phyloP scores from a whole-genome alignment of 345 rosid genomes.

The Tarenaya hassleriana region DNA sequence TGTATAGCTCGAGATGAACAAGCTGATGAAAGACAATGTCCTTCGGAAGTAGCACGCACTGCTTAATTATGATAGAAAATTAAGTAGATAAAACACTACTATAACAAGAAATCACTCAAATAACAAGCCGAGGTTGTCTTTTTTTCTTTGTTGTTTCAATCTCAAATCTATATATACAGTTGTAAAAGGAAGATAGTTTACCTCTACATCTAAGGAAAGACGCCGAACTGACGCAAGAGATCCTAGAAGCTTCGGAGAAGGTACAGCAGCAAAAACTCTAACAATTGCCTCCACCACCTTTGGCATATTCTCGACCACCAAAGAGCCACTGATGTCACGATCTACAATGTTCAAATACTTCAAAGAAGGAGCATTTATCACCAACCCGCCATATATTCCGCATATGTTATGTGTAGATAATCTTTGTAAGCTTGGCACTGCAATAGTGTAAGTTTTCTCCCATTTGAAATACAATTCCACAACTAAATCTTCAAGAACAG shows the following conservation, averaged over 20 bases:
- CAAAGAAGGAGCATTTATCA: conserved; percentile 8
- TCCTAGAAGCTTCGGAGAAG: not conserved
- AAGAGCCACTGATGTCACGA: not conserved
- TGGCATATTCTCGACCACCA: conserved; percentile 7
- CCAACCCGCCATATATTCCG: no score
- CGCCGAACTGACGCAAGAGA: conserved; percentile 4
- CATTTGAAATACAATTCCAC: not conserved
- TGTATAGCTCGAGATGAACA: conserved; percentile 16
- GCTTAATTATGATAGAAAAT: conserved; percentile 7
- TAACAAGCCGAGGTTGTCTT: not conserved
- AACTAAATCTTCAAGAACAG: no score
- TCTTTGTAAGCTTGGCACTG: no score
- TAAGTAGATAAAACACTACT: not conserved
- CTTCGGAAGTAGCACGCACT: not conserved
- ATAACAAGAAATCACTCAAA: not conserved
- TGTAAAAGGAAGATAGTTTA: no score
- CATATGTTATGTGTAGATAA: no score
- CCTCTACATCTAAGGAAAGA: conserved; percentile 5
- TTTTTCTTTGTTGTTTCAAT: no score
- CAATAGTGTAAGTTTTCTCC: not conserved
- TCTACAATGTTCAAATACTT: conserved; percentile 4
- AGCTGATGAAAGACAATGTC: conserved; percentile 1
- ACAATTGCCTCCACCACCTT: conserved; percentile 13
- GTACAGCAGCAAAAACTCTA: not conserved
- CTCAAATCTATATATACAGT: no score